Evolutionary conservation across 2,329 filamentous ascomycete genomes (phyloP), one percentile per base, ranked within the genome.

Genomic region (Botryotinia narcissicola): DNA sequence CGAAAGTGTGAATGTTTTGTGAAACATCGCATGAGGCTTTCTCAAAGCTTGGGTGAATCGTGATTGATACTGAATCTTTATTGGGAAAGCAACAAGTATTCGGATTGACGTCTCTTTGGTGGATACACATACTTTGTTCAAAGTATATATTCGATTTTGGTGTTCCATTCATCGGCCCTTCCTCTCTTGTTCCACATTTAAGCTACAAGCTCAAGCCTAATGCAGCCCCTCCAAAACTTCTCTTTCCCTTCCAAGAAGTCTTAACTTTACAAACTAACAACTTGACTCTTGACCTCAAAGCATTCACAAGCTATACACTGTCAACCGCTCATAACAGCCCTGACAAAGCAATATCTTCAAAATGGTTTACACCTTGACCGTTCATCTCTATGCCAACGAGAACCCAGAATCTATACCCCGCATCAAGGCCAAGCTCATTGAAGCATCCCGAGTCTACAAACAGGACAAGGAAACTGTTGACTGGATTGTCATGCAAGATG

Each of bases 401-500:
- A 87, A 92, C 78, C 82, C 86, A 20, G 87, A 89, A 72, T 86
- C 85, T 80, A 90, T 93, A 83, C 83, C 85, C 75, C 92, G 91
- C 82, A 84, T 94, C 74, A 88, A 89, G 78, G 88, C 88, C 73
- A 94, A 93, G 84, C 88, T 94, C 73, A 87, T 91, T 80, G 92
- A 94, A 81, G 92, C 92, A n/a, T 90, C 90, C 74, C 87, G 89
- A 75, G 86, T 93, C 75, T 93, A 93, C 83, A 88, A 87, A 76
- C 85, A 92, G 76, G 92, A 93, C 83, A 88, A 88, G 80, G 92
- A 93, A 84, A 93, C 88, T 0, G 79, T 91, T 73, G 87, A 22
- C 70, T 93, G 92, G 92, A 89, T 92, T 82, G 91, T 94, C 75
- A 93, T 93, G 92, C 92, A 93, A 84, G 90, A 90, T 78, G 86